phyloP scores from a whole-genome alignment of 345 rosid species.

The Salix arbutifolia region DNA sequence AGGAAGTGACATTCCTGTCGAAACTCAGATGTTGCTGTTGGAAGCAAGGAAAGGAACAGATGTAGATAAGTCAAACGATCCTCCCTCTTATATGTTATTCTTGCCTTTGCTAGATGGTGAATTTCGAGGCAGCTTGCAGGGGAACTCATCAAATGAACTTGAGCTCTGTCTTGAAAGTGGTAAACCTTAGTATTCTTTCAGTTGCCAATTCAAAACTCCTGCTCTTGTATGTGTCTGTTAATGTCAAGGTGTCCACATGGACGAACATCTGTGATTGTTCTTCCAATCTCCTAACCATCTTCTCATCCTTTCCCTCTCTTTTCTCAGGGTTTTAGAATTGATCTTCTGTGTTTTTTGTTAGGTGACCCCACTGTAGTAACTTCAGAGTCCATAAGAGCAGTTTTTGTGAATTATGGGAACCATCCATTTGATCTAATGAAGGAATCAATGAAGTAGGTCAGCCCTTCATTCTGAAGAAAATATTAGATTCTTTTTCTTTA shows the following conservation, averaged over 20 bases:
- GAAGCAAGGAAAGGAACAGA: constrained; percentile 23
- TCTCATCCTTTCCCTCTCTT: neutral
- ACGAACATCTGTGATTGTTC: too few relatives aligned
- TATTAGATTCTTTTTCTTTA: too few relatives aligned
- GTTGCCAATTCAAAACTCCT: neutral
- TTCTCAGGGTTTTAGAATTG: constrained; percentile 6
- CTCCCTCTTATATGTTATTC: constrained; percentile 35
- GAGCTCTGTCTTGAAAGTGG: constrained; percentile 57
- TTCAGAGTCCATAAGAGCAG: constrained; percentile 38
- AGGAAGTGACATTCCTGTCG: constrained; percentile 47
- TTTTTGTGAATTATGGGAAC: constrained; percentile 47
- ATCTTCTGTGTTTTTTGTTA: constrained; percentile 19
- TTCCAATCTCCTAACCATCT: too few relatives aligned
- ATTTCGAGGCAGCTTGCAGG: constrained; percentile 53
- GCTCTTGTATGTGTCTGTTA: too few relatives aligned
- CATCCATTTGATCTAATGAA: constrained; percentile 52
- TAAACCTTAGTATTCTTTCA: neutral
- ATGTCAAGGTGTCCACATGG: too few relatives aligned
- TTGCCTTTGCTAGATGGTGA: constrained; percentile 48
- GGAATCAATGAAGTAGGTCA: constrained; percentile 56
- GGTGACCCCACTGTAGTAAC: constrained; percentile 50
- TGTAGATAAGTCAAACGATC: constrained; percentile 8
- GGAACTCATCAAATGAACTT: constrained; percentile 45
- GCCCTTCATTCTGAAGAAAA: constrained; percentile 12
- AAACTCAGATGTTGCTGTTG: constrained; percentile 62